A percentile compares a stretch with the other conserved stretches of the same genome.
Evolutionary conservation across 2,329 filamentous ascomycete species (phyloP).

Genomic region (Monosporascus sp.): DNA sequence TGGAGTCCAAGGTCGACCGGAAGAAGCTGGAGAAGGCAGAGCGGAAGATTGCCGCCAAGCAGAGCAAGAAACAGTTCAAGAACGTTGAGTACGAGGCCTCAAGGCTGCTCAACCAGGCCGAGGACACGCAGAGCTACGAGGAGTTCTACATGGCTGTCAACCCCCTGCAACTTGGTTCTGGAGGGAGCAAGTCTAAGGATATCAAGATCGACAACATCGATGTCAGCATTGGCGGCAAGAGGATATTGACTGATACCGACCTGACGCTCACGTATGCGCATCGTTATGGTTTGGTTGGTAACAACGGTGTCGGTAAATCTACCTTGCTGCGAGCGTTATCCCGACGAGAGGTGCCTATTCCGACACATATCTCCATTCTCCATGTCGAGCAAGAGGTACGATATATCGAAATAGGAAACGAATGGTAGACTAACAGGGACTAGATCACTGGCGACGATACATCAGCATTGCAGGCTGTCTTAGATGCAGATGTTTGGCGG

Average conservation of each 20-base stretch:
- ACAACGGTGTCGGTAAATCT: slow-evolving; percentile 98
- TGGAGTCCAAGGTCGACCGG: slow-evolving; percentile 94
- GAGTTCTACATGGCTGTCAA: slow-evolving; percentile 99
- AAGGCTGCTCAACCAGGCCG: slow-evolving; percentile 74
- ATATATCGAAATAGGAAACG: neutral
- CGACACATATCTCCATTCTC: slow-evolving; percentile 95
- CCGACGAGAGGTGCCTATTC: slow-evolving; percentile 88
- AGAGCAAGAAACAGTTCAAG: slow-evolving; percentile 98
- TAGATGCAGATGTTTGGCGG: slow-evolving; percentile 97
- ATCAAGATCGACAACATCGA: slow-evolving; percentile 97
- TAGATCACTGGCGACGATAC: slow-evolving; percentile 94
- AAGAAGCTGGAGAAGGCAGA: slow-evolving; percentile 99
- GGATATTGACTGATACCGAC: slow-evolving; percentile 86
- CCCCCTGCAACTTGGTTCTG: slow-evolving; percentile 76
- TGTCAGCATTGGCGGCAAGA: slow-evolving; percentile 80
- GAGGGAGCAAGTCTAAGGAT: slow-evolving; percentile 89
- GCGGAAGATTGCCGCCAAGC: slow-evolving; percentile 94
- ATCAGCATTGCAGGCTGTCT: slow-evolving; percentile 84
- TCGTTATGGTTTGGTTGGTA: slow-evolving; percentile 93
- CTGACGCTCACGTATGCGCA: slow-evolving; percentile 87
- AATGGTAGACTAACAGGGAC: slow-evolving; percentile 12
- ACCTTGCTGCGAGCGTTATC: slow-evolving; percentile 91
- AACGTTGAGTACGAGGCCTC: slow-evolving; percentile 97
- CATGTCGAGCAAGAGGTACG: slow-evolving; percentile 95
- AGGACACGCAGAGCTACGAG: slow-evolving; percentile 87